These are phyloP conservation scores for Yamadazyma aaseri DNA, from an alignment of 1,139 yeast genomes.

Conservation along the genomic window DNA sequence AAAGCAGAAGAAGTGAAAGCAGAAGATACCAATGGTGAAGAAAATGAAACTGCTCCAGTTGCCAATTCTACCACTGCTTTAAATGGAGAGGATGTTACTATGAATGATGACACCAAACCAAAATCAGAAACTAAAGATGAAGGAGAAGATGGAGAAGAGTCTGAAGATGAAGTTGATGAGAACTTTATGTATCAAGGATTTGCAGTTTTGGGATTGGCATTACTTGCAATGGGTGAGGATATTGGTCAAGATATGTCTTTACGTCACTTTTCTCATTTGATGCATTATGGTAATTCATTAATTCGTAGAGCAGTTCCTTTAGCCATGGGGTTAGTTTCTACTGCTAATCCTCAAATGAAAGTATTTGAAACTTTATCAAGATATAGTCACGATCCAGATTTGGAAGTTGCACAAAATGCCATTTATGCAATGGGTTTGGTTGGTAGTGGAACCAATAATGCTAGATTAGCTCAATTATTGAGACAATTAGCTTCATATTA, in stretches of 20 bases:
- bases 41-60: constrained; percentile 4
- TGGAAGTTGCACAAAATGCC: constrained; percentile 93
- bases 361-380: constrained; percentile 95
- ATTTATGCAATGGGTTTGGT: constrained; percentile 97
- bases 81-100: constrained; percentile 20
- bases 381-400: constrained; percentile 92
- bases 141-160: constrained; percentile 27
- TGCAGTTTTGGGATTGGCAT: constrained; percentile 92
- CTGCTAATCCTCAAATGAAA: constrained; percentile 95
- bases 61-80: constrained; percentile 12
- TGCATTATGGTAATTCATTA: constrained; percentile 95
- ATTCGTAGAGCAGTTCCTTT: constrained; percentile 94
- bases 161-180: constrained; percentile 39
- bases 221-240: constrained; percentile 96
- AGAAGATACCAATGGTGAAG: constrained; percentile 14
- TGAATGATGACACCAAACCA: constrained; percentile 29
- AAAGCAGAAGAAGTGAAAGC: constrained; percentile 22
- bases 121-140: constrained; percentile 15
- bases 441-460: constrained; percentile 98
- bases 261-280: constrained; percentile 94
- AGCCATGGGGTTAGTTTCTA: constrained; percentile 93
- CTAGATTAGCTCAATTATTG: constrained; percentile 92
- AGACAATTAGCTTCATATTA: constrained; percentile 95
- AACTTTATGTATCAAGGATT: constrained; percentile 79
- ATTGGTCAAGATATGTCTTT: constrained; percentile 97